Evolutionary conservation across 83 land plant genomes (phyloP), one percentile per base, ranked within the genome.

Genomic region (Thuja plicata): DNA sequence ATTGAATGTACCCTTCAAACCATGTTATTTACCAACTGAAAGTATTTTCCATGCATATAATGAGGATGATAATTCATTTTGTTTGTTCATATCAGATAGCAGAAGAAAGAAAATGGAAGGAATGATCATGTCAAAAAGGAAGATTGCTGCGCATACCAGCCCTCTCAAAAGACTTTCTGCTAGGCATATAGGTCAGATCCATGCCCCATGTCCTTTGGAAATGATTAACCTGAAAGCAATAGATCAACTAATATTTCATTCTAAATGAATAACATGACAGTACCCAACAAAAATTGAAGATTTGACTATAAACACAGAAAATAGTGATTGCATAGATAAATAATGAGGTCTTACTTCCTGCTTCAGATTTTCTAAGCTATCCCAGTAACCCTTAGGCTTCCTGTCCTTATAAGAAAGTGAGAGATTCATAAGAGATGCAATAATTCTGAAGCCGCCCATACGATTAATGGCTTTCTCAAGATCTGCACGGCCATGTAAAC

Each of bases 371-470:
- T 98, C 97, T 24, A 97, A 87, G 90, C 93, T 91, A 89, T 98
- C 96, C 99, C 99, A 97, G 86, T 95, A 98, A 30, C 99, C 99
- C 87, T 93, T 93, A 41, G 99, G 99, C 84, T 97, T 98, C 17
- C 99, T 94, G 60, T 96, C 87, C 86, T 98, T 96, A 86, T 98
- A 98, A 32, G 99, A 93, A 83, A 98, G 95, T 45, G 94, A 91
- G 40, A 98, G 94, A 45, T 95, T 95, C 95, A 98, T 89, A 71
- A 93, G 84, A 57, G 92, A 89, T 66, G 99, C 99, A 38, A 97
- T 91, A 87, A 92, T 92, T 90, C 95, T 91, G 88, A 97, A 98
- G 30, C 99, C 99, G 88, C 99, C 99, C 96, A 97, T 96, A 24
- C 94, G 91, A 32, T 92, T 91, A 37, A 98, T 97, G 79, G 99